Conservation (phyloP, 2,329 filamentous ascomycete genomes). For the Fusarium phyllophilum region DNA sequence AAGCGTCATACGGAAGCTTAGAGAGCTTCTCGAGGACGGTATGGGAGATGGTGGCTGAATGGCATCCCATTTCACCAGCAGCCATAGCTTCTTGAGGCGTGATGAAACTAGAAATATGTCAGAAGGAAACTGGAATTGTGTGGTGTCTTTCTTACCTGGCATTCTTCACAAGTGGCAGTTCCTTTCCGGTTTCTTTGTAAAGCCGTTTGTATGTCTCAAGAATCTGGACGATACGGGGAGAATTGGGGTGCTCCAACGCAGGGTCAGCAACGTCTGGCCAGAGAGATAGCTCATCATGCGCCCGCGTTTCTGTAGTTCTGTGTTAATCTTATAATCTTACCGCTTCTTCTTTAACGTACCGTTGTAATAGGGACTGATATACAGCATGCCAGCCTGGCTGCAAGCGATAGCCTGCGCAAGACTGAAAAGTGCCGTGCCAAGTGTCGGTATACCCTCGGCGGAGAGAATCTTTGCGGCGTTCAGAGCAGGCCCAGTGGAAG, state of each 20-base stretch:
- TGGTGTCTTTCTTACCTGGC: constrained; percentile 48
- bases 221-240: constrained; percentile 59
- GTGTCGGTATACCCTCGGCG: constrained; percentile 57
- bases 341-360: constrained; percentile 40
- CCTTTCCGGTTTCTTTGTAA: constrained; percentile 58
- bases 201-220: constrained; percentile 58
- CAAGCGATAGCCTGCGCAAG: constrained; percentile 60
- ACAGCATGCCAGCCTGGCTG: constrained; percentile 59
- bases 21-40: constrained; percentile 53
- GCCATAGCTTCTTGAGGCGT: constrained; percentile 57
- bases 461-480: constrained; percentile 56
- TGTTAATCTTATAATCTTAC: not conserved
- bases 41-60: constrained; percentile 57
- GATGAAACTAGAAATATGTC: constrained; percentile 50
- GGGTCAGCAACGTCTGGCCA: constrained; percentile 60
- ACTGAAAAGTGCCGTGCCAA: constrained; percentile 59
- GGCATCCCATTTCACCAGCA: constrained; percentile 57
- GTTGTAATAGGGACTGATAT: constrained; percentile 62
- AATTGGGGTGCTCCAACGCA: constrained; percentile 58
- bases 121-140: not conserved
- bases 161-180: constrained; percentile 60
- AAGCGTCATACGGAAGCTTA: constrained; percentile 50
- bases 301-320: constrained; percentile 51
- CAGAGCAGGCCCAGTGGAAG: constrained; percentile 58
- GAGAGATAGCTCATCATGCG: constrained; percentile 54